Evolutionary conservation across 2,329 filamentous ascomycete species (phyloP).

Genomic region (Paracamarosporium sp.): DNA sequence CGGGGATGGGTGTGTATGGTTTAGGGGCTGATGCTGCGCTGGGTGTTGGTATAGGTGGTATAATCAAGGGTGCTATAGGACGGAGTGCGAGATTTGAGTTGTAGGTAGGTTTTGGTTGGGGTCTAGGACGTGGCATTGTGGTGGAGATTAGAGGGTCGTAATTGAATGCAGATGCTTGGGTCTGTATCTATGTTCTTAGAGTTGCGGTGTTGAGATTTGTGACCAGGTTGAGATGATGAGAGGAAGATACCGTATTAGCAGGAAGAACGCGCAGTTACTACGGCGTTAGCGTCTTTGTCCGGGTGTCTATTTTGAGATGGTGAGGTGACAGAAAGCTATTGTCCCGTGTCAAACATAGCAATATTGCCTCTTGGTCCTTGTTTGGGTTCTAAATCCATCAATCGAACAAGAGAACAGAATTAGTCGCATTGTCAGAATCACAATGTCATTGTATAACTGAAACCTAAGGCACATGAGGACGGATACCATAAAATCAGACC

Average conservation of each 20-base stretch:
- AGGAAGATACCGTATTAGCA: background rate
- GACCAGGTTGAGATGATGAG: background rate
- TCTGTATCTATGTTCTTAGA: background rate
- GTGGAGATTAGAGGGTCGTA: background rate
- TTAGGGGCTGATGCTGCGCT: background rate
- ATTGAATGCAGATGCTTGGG: background rate
- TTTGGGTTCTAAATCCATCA: background rate
- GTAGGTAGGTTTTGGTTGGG: background rate
- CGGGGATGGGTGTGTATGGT: conserved; percentile 13
- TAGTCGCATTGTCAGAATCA: background rate
- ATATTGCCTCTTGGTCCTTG: background rate
- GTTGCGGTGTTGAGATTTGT: too few relatives aligned
- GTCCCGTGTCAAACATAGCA: background rate
- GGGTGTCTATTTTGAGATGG: background rate
- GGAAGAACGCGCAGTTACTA: background rate
- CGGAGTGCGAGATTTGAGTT: background rate
- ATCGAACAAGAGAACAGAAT: background rate
- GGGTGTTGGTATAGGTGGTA: background rate
- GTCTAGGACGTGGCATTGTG: background rate
- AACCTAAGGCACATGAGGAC: too few relatives aligned
- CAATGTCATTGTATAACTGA: background rate
- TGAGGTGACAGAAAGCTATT: background rate
- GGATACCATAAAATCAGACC: background rate
- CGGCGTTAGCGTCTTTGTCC: background rate
- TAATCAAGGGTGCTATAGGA: background rate